Base-by-base conservation (phyloP, 441 rosid species). In the Euphorbia schlechtendalii region DNA sequence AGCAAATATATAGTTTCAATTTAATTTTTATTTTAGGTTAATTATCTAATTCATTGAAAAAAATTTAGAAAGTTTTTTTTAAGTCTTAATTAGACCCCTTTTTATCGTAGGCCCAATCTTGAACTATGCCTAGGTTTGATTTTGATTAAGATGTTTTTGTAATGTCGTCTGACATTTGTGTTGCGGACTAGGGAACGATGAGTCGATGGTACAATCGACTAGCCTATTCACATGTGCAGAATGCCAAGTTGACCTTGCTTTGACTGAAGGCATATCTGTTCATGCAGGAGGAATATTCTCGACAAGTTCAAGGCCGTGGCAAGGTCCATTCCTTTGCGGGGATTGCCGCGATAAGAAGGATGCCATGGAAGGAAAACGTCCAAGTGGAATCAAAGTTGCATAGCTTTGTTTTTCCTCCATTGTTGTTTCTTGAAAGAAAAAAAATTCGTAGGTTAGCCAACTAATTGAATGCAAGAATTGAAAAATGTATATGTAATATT, bases 311-410 rank as follows among this genome's bases (percentile, higher is more conserved):
- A 86, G 81, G 63, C 93, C 90, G 12, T 90, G 97, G 97, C 86
- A 86, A 75, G 97, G 97, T 68, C 96, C 93, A 57, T 90, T 90
- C 77, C 90, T 90, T 0, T 90, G 93, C 34, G 64, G 78, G 3
- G 91, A 73, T 22, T 88, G 93, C 59, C 87, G 90, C 7, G 62
- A 86, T 32, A 90, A 88, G 81, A 86, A 88, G 78, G 93, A 88
- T 3, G 97, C 96, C 30, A 90, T 88, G 96, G 96, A 90, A 86
- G 97, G 97, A 45, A 88, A 90, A 70, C 85, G 88, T 24, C 90
- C 88, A 0, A 82, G 90, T 3, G 93, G 90, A 38, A 84, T 86
- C 8, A 82, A 78, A 78, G 94, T 85, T 71, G 82, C 78, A 2
- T 84, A 79, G 62, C 34, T 52, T 34, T 68, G 67, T 45, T 66